Base-by-base conservation (phyloP, 495 filamentous ascomycete species). In the Xylaria sp. region DNA sequence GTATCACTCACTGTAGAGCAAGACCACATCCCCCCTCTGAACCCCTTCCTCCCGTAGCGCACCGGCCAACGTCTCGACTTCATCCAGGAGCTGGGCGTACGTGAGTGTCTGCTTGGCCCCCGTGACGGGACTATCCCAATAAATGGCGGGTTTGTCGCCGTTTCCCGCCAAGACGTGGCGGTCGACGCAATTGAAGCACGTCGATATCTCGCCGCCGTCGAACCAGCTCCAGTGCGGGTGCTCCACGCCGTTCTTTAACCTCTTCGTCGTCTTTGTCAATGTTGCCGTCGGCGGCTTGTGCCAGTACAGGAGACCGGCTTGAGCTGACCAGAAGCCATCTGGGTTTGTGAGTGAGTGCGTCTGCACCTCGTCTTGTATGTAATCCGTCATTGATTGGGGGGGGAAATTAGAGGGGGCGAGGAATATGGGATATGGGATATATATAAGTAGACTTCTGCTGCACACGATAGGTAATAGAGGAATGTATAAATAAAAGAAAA, bases 111-210 rank as follows among this genome's bases (percentile, higher is more conserved):
- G 83, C 77, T 94, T 93, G 15, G 84, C 83, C n/a, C 88, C 88
- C 15, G 93, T 93, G 26, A 97, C 94, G 0, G 95, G 93, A 31
- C 90, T 93, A 77, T 98, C 95, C 89, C 93, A 97, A 66, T 93
- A 87, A 65, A 98, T 92, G 14, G 95, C 95, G 0, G 87, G 87
- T 44, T 84, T 81, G 19, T 90, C 88, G 12, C 94, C 95, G 70
- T 89, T 83, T 21, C 94, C 93, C 9, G 85, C 86, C 24, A 89
- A 82, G 19, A 98, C 93, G 80, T 97, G 95, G 24, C 95, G 86
- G 78, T 97, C 95, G 37, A 98, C 82, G 74, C 94, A 96, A 77
- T 98, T 98, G 80, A 92, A 97, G 63, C 90, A 90, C 0, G 94
- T 97, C 33, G 93, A 97, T 75, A 98, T 92, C 81, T 95, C 90